A percentile compares a stretch with the other conserved stretches of the same genome.
phyloP scores from a whole-genome alignment of 2,329 filamentous ascomycete genomes.

The Verticillium nonalfalfae region DNA sequence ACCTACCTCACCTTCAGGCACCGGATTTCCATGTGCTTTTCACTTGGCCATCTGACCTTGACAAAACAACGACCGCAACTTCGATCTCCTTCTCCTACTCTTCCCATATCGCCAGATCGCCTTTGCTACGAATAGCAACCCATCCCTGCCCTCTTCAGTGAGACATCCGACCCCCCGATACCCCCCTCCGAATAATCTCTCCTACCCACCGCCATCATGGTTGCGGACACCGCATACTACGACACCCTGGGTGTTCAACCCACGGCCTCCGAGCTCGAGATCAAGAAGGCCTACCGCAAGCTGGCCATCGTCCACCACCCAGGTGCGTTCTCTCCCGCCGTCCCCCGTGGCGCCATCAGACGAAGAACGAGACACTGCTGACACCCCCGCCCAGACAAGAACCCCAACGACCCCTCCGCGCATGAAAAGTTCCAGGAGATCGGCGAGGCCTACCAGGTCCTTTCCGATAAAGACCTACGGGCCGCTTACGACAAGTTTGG shows the following conservation, averaged over 20 bases:
- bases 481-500: slow-evolving; percentile 95
- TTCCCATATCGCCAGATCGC: not conserved
- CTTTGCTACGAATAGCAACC: not conserved
- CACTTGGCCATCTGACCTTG: not conserved
- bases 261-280: slow-evolving; percentile 82
- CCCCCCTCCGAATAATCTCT: not conserved
- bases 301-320: slow-evolving; percentile 91
- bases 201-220: slow-evolving; percentile 52
- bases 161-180: not conserved
- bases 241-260: slow-evolving; percentile 80
- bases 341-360: not conserved
- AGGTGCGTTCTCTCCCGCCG: slow-evolving; percentile 47
- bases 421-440: slow-evolving; percentile 92
- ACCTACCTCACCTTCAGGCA: not conserved
- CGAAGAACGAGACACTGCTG: slow-evolving; percentile 3
- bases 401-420: slow-evolving; percentile 89
- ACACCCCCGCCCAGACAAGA: slow-evolving; percentile 65
- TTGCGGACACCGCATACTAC: slow-evolving; percentile 84
- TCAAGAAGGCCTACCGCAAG: slow-evolving; percentile 96
- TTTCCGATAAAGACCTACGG: slow-evolving; percentile 81
- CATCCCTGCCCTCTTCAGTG: not conserved
- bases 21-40: slow-evolving; percentile 1
- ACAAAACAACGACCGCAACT: not conserved
- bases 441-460: slow-evolving; percentile 68
- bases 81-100: not conserved